Conservation (phyloP, 2,329 filamentous ascomycete genomes). For the Fusarium nodosum region DNA sequence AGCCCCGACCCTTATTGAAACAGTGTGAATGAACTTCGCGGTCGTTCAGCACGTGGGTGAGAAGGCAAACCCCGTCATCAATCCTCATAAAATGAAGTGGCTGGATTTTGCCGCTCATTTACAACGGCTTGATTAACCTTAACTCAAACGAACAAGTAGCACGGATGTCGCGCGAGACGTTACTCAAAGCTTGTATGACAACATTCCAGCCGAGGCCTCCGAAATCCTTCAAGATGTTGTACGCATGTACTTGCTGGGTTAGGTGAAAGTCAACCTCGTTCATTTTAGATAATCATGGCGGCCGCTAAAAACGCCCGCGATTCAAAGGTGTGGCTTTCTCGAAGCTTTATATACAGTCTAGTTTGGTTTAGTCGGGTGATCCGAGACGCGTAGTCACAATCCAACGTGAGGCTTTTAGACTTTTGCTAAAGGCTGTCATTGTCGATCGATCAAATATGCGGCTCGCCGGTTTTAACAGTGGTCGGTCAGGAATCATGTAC, state of each 20-base stretch:
- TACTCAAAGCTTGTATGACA: neutral
- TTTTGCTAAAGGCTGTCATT: neutral
- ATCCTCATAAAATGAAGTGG: neutral
- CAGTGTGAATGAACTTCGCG: neutral
- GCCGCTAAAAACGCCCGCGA: conserved; percentile 1
- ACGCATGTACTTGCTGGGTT: neutral
- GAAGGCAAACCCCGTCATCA: neutral
- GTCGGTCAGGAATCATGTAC: neutral
- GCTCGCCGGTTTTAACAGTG: neutral
- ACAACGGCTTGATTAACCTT: neutral
- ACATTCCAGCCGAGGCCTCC: neutral
- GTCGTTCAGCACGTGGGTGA: neutral
- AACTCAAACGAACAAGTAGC: neutral
- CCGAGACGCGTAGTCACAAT: neutral
- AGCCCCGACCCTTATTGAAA: neutral
- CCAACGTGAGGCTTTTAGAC: neutral
- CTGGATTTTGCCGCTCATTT: neutral
- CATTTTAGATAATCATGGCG: neutral
- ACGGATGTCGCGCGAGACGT: neutral
- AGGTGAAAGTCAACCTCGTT: neutral
- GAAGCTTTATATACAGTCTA: neutral
- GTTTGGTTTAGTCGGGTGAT: neutral
- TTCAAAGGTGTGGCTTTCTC: neutral
- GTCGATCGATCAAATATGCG: neutral
- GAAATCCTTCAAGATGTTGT: neutral